Percentiles rank a stretch among this genome's conserved stretches.
These are phyloP conservation scores for Clavaria fumosa DNA, from an alignment of 768 basidiomycete species.

Conservation along the genomic window DNA sequence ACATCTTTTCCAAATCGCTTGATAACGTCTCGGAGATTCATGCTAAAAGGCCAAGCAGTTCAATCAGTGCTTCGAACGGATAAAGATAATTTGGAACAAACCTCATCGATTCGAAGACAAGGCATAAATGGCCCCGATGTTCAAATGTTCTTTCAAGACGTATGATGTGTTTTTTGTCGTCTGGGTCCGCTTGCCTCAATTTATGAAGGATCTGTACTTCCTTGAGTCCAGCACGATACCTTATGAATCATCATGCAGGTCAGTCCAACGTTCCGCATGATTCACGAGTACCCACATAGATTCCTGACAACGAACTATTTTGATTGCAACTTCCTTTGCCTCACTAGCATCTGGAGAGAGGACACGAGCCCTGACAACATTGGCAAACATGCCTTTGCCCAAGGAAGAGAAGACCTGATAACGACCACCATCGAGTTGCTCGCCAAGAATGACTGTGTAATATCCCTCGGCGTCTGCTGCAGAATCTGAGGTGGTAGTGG, in stretches of 20 bases:
- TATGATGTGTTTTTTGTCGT: slow-evolving; percentile 93
- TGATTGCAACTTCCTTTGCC: slow-evolving; percentile 80
- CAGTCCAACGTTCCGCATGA: too few species aligned
- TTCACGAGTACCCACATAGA: slow-evolving; percentile 59
- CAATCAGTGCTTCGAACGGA: not conserved
- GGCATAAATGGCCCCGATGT: slow-evolving; percentile 89
- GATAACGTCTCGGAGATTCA: slow-evolving; percentile 96
- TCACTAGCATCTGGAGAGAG: slow-evolving; percentile 47
- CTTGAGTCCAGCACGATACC: slow-evolving; percentile 91
- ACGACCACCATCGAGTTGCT: slow-evolving; percentile 79
- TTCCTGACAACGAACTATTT: slow-evolving; percentile 91
- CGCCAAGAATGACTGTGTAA: slow-evolving; percentile 86
- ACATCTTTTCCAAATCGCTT: slow-evolving; percentile 98
- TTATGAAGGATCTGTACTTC: slow-evolving; percentile 84
- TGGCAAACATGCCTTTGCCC: slow-evolving; percentile 99
- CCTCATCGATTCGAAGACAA: slow-evolving; percentile 93
- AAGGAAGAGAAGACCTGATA: slow-evolving; percentile 91
- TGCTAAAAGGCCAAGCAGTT: slow-evolving; percentile 30
- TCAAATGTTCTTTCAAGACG: slow-evolving; percentile 92
- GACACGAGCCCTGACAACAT: slow-evolving; percentile 82
- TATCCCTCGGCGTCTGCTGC: slow-evolving; percentile 93
- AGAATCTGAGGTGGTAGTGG: slow-evolving; percentile 72
- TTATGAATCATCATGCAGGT: slow-evolving; percentile 17
- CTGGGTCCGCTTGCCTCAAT: slow-evolving; percentile 77
- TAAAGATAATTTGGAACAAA: slow-evolving; percentile 36